These are phyloP conservation scores for Ophiostoma fasciatum DNA, from an alignment of 2,329 filamentous ascomycete species.

Conservation along the genomic window DNA sequence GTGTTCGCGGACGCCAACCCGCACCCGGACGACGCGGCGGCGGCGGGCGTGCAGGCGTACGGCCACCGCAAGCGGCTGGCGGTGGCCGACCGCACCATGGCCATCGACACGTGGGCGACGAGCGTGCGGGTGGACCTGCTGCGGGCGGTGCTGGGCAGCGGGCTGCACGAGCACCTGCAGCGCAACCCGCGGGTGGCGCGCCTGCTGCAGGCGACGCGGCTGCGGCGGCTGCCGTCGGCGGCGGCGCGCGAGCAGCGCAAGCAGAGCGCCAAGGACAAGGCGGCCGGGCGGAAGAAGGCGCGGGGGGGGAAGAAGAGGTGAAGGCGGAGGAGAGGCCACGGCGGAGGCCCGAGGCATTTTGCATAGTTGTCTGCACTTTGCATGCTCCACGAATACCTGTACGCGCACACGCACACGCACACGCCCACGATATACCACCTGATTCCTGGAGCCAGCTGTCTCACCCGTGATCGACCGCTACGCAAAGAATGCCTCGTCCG, in stretches of 20 bases:
- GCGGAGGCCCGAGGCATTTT: no score
- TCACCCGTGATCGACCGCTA: no score
- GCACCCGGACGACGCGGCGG: no score
- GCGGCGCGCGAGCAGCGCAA: no score
- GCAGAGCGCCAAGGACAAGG: background rate
- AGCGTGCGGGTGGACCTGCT: constrained; percentile 33
- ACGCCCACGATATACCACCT: no score
- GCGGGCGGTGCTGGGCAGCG: constrained; percentile 31
- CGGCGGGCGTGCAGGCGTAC: constrained; percentile 28
- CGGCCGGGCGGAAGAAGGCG: background rate
- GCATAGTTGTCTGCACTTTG: no score
- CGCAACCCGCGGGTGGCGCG: constrained; percentile 25
- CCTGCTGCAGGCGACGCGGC: constrained; percentile 14
- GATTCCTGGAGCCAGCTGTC: no score
- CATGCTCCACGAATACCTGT: no score
- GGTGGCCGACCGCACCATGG: constrained; percentile 28
- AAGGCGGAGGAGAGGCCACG: no score
- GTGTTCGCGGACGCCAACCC: constrained; percentile 8
- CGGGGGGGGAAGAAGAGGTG: background rate
- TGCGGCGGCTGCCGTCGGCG: no score
- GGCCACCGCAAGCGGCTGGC: constrained; percentile 38
- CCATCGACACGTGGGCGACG: constrained; percentile 37
- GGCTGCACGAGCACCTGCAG: constrained; percentile 25
- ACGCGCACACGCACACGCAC: no score
- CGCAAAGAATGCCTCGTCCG: no score